Base-by-base conservation (phyloP, 768 basidiomycete species). In the Leucocoprinus birnbaumii region DNA sequence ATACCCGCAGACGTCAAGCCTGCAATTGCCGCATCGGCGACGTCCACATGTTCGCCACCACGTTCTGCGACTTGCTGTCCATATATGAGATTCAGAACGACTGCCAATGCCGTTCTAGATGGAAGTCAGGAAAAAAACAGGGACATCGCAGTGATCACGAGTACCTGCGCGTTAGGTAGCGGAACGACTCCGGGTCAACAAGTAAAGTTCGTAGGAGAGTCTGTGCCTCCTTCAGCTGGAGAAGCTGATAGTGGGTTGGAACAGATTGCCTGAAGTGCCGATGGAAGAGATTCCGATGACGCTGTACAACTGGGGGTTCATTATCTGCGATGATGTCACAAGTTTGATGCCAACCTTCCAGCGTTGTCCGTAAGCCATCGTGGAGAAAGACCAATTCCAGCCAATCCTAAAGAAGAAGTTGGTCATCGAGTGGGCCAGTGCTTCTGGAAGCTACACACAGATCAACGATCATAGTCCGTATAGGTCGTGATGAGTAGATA, bases 341-440 rank as follows among this genome's bases (percentile, higher is more conserved):
- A 31, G 34, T 26, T 7, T 40, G 41, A 51, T 35, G 25, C 26
- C 26, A 34, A 61, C 65, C 59, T 63, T 66, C 63, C 63, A 66
- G 22, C 61, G 53, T 25, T 52, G 50, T 21, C 63, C 65, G 52
- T 63, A 66, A 9, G 43, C 22, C 62, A 64, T 64, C 26, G 70
- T 66, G 1, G 74, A 76, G 58, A 78, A 72, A 3, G 76, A 59
- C 77, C 76, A 79, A 56, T 74, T 68, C 71, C 72, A 80, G 5
- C 78, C 78, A 58, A 79, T 76, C 43, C 77, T 79, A 53, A 10
- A 21, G 14, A 27, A n/a, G 25, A 46, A 55, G 40, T 8, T 53
- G 40, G 21, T 18, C 35, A 31, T n/a, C n/a, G 42, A 22, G 22
- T 18, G 25, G 16, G 27, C 35, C 8, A 27, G 8, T 55, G 26